Conservation (phyloP, 495 filamentous ascomycete genomes). For the Penicillium flavigenum region DNA sequence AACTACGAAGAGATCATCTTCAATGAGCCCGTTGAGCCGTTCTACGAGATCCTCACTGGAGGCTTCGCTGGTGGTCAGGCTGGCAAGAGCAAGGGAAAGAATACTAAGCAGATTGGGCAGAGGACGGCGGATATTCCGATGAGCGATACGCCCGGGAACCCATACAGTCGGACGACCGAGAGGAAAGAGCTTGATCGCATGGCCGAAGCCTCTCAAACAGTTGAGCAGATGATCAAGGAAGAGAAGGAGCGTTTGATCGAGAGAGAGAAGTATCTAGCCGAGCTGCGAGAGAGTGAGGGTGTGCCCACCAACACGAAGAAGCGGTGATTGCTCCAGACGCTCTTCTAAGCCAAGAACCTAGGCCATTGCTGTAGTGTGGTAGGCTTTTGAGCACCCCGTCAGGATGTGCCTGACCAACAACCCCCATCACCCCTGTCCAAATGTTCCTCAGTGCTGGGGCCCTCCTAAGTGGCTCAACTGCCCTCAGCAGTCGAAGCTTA, state of each 20-base stretch:
- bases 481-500: neutral
- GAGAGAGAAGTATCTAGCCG: slow-evolving; percentile 62
- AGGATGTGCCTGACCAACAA: neutral
- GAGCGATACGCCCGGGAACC: slow-evolving; percentile 59
- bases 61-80: slow-evolving; percentile 42
- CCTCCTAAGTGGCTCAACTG: neutral
- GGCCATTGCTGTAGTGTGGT: neutral
- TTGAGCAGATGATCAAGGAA: slow-evolving; percentile 68
- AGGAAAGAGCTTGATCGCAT: slow-evolving; percentile 62
- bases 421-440: neutral
- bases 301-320: slow-evolving; percentile 44
- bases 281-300: slow-evolving; percentile 57
- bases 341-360: neutral
- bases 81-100: slow-evolving; percentile 48
- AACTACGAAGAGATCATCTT: slow-evolving; percentile 90
- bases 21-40: slow-evolving; percentile 90
- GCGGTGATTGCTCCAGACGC: slow-evolving; percentile 29
- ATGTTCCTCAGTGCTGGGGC: neutral
- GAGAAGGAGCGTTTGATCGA: slow-evolving; percentile 63
- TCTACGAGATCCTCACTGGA: slow-evolving; percentile 77
- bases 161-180: slow-evolving; percentile 75
- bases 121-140: slow-evolving; percentile 71
- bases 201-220: slow-evolving; percentile 59
- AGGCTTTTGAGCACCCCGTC: neutral
- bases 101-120: slow-evolving; percentile 45